These are phyloP conservation scores for Sporisorium graminicola DNA, from an alignment of 1,284 basidiomycete species.

Conservation along the genomic window DNA sequence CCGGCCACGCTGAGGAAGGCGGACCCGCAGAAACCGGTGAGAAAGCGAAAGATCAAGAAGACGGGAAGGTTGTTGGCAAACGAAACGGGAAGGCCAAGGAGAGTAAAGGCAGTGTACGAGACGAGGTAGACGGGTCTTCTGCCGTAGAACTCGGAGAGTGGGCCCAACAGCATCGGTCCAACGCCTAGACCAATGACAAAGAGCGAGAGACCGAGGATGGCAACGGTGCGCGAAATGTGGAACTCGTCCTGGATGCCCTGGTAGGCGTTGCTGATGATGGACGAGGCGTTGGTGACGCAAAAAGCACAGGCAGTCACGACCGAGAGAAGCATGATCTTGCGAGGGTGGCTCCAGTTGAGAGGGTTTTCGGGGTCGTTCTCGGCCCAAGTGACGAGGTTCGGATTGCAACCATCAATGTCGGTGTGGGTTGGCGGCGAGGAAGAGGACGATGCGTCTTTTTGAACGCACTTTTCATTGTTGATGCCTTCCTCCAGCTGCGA, in stretches of 20 bases:
- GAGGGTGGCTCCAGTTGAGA: slow-evolving; percentile 31
- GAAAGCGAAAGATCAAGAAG: slow-evolving; percentile 64
- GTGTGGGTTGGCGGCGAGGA: neutral
- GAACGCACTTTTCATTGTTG: neutral
- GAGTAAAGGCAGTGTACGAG: slow-evolving; percentile 51
- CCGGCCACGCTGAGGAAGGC: slow-evolving; percentile 64
- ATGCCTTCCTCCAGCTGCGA: slow-evolving; percentile 20
- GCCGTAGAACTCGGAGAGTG: slow-evolving; percentile 75
- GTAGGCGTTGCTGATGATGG: slow-evolving; percentile 60
- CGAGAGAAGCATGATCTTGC: slow-evolving; percentile 43
- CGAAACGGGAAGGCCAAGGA: slow-evolving; percentile 54
- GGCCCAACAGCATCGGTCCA: slow-evolving; percentile 72
- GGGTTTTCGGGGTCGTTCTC: slow-evolving; percentile 52
- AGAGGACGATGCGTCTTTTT: neutral
- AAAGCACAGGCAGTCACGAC: slow-evolving; percentile 45
- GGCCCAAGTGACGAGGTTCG: slow-evolving; percentile 46
- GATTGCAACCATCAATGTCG: slow-evolving; percentile 10
- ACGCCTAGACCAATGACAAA: slow-evolving; percentile 74
- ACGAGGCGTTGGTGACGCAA: slow-evolving; percentile 56
- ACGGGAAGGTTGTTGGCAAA: slow-evolving; percentile 65
- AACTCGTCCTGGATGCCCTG: slow-evolving; percentile 73
- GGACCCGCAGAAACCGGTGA: slow-evolving; percentile 66
- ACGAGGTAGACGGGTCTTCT: slow-evolving; percentile 55
- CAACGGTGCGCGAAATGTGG: slow-evolving; percentile 76
- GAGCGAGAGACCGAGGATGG: slow-evolving; percentile 79